Percentiles rank a stretch among this genome's conserved stretches.
phyloP scores from a whole-genome alignment of 164 flowering plant species.

The Tetracentron sinense region DNA sequence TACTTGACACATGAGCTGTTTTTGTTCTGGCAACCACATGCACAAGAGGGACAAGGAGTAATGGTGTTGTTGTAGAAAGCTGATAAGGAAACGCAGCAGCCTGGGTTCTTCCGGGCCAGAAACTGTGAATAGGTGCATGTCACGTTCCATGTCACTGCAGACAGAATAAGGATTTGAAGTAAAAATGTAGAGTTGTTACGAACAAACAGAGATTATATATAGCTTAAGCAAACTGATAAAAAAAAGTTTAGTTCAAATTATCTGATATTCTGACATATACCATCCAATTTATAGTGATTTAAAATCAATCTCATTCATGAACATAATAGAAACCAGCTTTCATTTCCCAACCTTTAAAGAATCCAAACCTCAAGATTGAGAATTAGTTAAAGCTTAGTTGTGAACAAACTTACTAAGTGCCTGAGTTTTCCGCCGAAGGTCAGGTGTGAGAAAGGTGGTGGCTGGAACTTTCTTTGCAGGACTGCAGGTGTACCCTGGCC shows the following conservation, averaged over 20 bases:
- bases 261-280: too few relatives aligned
- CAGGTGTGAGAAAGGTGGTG: constrained; percentile 44
- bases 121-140: constrained; percentile 90
- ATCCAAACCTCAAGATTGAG: too few relatives aligned
- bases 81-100: constrained; percentile 75
- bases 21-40: constrained; percentile 74
- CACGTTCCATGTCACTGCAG: constrained; percentile 89
- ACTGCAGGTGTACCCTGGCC: constrained; percentile 66
- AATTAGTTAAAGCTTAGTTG: neutral
- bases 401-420: constrained; percentile 43
- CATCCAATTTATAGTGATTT: too few relatives aligned
- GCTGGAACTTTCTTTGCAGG: constrained; percentile 58
- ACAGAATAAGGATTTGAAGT: constrained; percentile 1
- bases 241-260: too few relatives aligned
- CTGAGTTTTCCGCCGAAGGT: constrained; percentile 54
- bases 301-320: too few relatives aligned
- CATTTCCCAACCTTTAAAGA: too few relatives aligned
- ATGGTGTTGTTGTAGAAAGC: constrained; percentile 68
- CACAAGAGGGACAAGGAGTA: constrained; percentile 62
- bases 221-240: too few relatives aligned
- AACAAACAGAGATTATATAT: too few relatives aligned
- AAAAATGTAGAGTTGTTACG: neutral
- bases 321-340: too few relatives aligned
- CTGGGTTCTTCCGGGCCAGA: constrained; percentile 59
- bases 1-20: constrained; percentile 53